phyloP scores from a whole-genome alignment of 2,329 filamentous ascomycete species.

The Cryphonectria nitschkei region DNA sequence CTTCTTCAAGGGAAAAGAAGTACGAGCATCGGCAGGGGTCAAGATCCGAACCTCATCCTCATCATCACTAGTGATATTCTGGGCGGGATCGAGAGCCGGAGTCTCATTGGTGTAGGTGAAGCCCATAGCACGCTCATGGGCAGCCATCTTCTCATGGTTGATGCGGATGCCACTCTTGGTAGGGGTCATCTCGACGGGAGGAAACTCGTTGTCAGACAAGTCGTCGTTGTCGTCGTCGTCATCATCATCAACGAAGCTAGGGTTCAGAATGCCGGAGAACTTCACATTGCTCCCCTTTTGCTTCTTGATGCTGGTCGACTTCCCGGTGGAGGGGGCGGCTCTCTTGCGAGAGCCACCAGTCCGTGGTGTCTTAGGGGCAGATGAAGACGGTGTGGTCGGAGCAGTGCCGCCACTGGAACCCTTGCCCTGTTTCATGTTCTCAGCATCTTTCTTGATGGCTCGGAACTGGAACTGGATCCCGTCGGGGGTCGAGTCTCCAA shows the following conservation, averaged over 20 bases:
- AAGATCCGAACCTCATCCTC: constrained; percentile 7
- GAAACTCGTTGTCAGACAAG: constrained; percentile 25
- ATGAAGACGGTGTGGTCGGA: constrained; percentile 4
- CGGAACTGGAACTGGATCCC: constrained; percentile 67
- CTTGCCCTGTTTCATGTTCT: constrained; percentile 42
- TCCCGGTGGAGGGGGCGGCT: constrained; percentile 24
- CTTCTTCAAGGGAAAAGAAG: background rate
- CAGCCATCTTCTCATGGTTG: constrained; percentile 2
- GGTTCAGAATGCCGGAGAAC: constrained; percentile 42
- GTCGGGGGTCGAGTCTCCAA: constrained; percentile 59
- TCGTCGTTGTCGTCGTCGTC: constrained; percentile 26
- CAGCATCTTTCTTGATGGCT: constrained; percentile 56
- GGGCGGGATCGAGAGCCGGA: background rate
- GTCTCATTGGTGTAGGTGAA: background rate
- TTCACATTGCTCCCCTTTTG: constrained; percentile 56
- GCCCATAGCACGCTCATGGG: constrained; percentile 2
- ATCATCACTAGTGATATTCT: constrained; percentile 10
- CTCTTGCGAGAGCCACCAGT: constrained; percentile 22
- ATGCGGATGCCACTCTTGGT: background rate
- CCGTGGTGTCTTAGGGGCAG: constrained; percentile 30
- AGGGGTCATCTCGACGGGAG: constrained; percentile 6
- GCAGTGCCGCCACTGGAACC: background rate
- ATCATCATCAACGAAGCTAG: constrained; percentile 8
- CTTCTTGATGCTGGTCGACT: constrained; percentile 24
- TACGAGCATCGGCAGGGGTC: background rate